Evolutionary conservation across 2,329 filamentous ascomycete genomes (phyloP).

Genomic region (Lecanicillium sp.): DNA sequence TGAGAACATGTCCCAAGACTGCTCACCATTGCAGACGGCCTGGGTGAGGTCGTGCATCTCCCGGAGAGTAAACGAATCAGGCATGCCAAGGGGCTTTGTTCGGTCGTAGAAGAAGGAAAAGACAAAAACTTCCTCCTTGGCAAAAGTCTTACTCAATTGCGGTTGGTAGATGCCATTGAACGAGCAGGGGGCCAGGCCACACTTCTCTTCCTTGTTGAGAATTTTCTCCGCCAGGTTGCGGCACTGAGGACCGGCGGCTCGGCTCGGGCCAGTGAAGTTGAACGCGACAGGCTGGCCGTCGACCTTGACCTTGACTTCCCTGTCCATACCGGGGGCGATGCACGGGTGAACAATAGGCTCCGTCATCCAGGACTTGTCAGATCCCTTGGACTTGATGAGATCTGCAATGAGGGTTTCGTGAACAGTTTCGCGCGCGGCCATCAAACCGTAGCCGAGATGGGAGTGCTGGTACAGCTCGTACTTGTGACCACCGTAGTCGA

Average conservation of each 20-base stretch:
- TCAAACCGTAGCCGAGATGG: conserved; percentile 92
- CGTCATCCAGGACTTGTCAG: conserved; percentile 59
- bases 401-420: conserved; percentile 69
- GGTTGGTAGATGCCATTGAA: conserved; percentile 98
- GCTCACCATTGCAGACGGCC: conserved; percentile 74
- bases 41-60: conserved; percentile 82
- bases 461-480: conserved; percentile 98
- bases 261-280: conserved; percentile 79
- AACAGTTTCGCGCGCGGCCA: conserved; percentile 85
- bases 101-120: conserved; percentile 99
- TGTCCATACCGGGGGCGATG: conserved; percentile 71
- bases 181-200: conserved; percentile 82
- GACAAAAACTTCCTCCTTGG: conserved; percentile 86
- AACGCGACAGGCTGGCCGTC: conserved; percentile 51
- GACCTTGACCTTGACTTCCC: conserved; percentile 66
- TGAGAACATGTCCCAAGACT: conserved; percentile 73
- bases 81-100: conserved; percentile 89
- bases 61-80: conserved; percentile 87
- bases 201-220: conserved; percentile 76
- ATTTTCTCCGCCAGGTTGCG: conserved; percentile 86
- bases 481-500: conserved; percentile 81
- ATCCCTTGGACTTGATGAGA: conserved; percentile 55
- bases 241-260: conserved; percentile 75
- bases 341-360: conserved; percentile 75
- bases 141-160: conserved; percentile 83